These are phyloP conservation scores for Selenicereus undatus DNA, from an alignment of 148 eudicot genomes.

Conservation along the genomic window DNA sequence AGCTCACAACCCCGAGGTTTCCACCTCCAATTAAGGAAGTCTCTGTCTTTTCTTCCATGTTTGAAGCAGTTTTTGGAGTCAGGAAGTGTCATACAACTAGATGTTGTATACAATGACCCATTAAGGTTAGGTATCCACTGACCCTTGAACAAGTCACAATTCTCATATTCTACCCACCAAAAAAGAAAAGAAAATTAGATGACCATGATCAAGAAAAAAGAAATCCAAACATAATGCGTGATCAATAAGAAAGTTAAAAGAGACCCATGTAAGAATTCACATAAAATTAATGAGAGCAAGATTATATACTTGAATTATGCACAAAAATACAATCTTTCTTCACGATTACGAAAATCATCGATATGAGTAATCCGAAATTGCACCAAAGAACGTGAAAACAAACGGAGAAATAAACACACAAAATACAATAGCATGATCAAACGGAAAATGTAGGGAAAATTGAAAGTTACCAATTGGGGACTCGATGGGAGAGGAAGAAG, in stretches of 20 bases:
- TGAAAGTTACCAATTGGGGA: constrained; percentile 5
- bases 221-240: not conserved
- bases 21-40: constrained; percentile 71
- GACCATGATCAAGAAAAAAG: not conserved
- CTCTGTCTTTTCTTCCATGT: constrained; percentile 56
- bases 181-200: not conserved
- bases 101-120: constrained; percentile 42
- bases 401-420: not conserved
- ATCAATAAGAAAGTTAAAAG: not conserved
- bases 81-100: constrained; percentile 59
- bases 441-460: not conserved
- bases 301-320: not conserved
- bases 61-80: constrained; percentile 59
- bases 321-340: not conserved
- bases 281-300: not conserved
- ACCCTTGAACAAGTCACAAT: constrained; percentile 60
- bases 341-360: not conserved
- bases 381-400: not conserved
- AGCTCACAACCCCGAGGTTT: constrained; percentile 61
- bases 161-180: constrained; percentile 18
- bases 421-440: not conserved
- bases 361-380: not conserved
- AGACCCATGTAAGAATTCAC: not conserved
- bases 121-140: constrained; percentile 46
- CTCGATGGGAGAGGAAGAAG: constrained; percentile 3